A percentile compares a stretch with the other conserved stretches of the same genome.
Evolutionary conservation across 2,329 filamentous ascomycete genomes (phyloP).

Genomic region (Clonostachys sp.): DNA sequence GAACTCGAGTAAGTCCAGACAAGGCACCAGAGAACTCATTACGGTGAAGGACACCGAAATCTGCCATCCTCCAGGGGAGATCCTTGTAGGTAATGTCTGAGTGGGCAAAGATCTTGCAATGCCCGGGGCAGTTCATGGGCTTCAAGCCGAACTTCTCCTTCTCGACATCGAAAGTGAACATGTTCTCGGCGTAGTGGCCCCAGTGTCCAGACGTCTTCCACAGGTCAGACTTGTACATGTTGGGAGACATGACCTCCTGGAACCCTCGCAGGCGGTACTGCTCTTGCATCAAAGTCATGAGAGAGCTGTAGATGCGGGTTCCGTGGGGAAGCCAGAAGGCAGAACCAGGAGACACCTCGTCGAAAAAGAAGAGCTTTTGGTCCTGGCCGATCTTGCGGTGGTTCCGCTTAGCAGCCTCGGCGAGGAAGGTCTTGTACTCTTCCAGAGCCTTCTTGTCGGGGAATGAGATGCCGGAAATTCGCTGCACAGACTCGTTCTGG

Average conservation of each 20-base stretch:
- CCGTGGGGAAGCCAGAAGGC: constrained; percentile 92
- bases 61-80: constrained; percentile 85
- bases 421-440: constrained; percentile 90
- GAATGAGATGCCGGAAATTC: constrained; percentile 93
- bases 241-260: constrained; percentile 91
- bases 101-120: constrained; percentile 83
- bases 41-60: constrained; percentile 92
- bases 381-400: constrained; percentile 91
- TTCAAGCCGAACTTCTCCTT: constrained; percentile 74
- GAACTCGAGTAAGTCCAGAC: constrained; percentile 84
- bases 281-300: constrained; percentile 74
- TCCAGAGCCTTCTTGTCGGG: constrained; percentile 94
- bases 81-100: constrained; percentile 79
- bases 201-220: constrained; percentile 97
- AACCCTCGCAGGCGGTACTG: constrained; percentile 95
- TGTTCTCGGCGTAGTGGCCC: constrained; percentile 82
- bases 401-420: constrained; percentile 96
- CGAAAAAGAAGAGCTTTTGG: constrained; percentile 97
- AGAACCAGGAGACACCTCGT: constrained; percentile 87
- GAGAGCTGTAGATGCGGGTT: constrained; percentile 86
- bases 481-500: constrained; percentile 90
- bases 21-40: constrained; percentile 94
- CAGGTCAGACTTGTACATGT: constrained; percentile 86
- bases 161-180: constrained; percentile 73
- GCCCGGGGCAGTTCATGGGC: constrained; percentile 97